A percentile compares a stretch with the other conserved stretches of the same genome.
phyloP scores from a whole-genome alignment of 2,329 filamentous ascomycete species.

The Arthrobotrys sphaeroides region DNA sequence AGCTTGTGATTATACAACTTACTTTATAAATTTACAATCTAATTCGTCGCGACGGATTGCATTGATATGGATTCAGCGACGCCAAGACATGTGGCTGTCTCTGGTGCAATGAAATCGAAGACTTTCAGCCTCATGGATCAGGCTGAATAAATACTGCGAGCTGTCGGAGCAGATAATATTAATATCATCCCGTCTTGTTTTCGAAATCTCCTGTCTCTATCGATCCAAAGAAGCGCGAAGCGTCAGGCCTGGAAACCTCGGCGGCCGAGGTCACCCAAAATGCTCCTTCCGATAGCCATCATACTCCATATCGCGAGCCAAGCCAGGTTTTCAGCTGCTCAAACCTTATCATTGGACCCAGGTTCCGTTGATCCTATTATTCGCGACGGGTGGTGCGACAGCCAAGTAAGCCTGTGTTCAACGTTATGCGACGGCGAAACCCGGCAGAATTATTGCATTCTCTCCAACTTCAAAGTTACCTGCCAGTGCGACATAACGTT shows the following conservation, averaged over 20 bases:
- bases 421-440: background rate
- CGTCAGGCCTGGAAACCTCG: background rate
- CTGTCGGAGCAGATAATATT: background rate
- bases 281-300: background rate
- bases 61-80: too few species aligned
- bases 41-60: too few species aligned
- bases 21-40: too few species aligned
- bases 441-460: conserved; percentile 13
- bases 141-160: background rate
- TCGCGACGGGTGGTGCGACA: conserved; percentile 20
- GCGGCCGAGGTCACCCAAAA: background rate
- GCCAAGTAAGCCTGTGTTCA: conserved; percentile 18
- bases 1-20: too few species aligned
- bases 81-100: conserved; percentile 3
- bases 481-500: conserved; percentile 6
- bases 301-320: background rate
- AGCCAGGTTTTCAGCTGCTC: conserved; percentile 6
- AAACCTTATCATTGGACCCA: conserved; percentile 14
- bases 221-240: too few species aligned
- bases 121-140: background rate
- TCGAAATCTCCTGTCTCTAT: too few species aligned
- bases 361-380: conserved; percentile 3
- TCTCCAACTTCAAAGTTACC: background rate
- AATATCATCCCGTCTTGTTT: too few species aligned
- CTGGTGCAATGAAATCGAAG: background rate